phyloP scores from a whole-genome alignment of 768 basidiomycete genomes.

The Boletus patriciae region DNA sequence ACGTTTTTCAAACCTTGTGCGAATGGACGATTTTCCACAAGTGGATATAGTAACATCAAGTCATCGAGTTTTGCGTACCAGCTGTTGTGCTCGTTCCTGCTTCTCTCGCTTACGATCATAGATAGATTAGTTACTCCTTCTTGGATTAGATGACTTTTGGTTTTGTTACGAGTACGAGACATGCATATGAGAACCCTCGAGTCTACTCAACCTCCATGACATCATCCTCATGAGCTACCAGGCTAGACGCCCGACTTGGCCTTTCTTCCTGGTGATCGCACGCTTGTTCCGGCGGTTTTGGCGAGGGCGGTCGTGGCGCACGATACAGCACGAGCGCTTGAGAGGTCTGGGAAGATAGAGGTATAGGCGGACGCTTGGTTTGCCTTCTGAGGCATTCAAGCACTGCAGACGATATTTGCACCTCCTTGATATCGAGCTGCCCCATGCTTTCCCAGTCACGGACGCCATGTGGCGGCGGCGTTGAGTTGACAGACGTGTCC shows the following conservation, averaged over 20 bases:
- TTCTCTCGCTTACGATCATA: constrained; percentile 19
- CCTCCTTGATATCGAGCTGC: constrained; percentile 21
- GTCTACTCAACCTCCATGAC: constrained; percentile 55
- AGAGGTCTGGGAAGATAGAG: constrained; percentile 14
- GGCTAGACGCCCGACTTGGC: not conserved
- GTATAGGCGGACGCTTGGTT: constrained; percentile 23
- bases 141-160: constrained; percentile 28
- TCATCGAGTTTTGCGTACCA: constrained; percentile 22
- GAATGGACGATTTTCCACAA: constrained; percentile 6
- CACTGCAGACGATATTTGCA: constrained; percentile 46
- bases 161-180: constrained; percentile 15
- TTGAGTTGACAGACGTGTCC: constrained; percentile 20
- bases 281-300: not conserved
- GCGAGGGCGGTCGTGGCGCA: constrained; percentile 35
- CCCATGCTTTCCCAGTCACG: constrained; percentile 26
- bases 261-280: constrained; percentile 5
- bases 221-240: constrained; percentile 34
- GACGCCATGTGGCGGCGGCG: constrained; percentile 24
- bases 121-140: constrained; percentile 29
- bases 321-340: constrained; percentile 59
- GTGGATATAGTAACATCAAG: constrained; percentile 13
- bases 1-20: not conserved
- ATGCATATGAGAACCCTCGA: not conserved
- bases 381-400: constrained; percentile 46
- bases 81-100: constrained; percentile 22